A percentile compares a stretch with the other conserved stretches of the same genome.
Evolutionary conservation across 495 filamentous ascomycete genomes (phyloP).

Genomic region (Rostrohypoxylon terebratum): DNA sequence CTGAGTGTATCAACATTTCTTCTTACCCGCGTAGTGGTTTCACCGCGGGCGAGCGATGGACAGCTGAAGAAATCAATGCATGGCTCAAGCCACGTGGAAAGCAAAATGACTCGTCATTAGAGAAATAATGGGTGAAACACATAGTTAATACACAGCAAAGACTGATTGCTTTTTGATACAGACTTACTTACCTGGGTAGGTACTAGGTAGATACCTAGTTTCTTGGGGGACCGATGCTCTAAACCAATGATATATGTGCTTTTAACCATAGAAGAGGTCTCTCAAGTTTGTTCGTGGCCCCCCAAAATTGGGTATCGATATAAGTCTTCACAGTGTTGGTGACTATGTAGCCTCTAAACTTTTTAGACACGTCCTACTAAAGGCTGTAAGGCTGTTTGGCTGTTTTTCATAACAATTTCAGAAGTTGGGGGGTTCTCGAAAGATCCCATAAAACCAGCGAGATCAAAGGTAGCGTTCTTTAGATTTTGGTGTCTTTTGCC

Average conservation of each 20-base stretch:
- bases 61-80: conserved; percentile 2
- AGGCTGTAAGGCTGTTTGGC: no score
- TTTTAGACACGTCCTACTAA: no score
- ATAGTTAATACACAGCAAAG: not conserved
- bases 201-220: not conserved
- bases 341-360: no score
- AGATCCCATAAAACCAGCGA: no score
- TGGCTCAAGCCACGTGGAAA: conserved; percentile 26
- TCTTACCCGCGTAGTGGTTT: not conserved
- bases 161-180: not conserved
- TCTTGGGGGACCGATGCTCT: no score
- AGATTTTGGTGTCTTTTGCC: no score
- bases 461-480: not conserved
- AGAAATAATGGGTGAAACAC: not conserved
- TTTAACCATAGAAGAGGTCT: not conserved
- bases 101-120: not conserved
- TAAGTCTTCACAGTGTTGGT: no score
- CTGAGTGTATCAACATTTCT: not conserved
- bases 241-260: not conserved
- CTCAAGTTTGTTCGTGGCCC: not conserved
- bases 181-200: no score
- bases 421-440: no score
- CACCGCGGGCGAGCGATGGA: not conserved
- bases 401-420: no score
- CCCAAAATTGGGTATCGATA: not conserved